Percentiles rank a stretch among this genome's conserved stretches.
These are phyloP conservation scores for Mycogone perniciosa DNA, from an alignment of 2,329 filamentous ascomycete species.

Conservation along the genomic window DNA sequence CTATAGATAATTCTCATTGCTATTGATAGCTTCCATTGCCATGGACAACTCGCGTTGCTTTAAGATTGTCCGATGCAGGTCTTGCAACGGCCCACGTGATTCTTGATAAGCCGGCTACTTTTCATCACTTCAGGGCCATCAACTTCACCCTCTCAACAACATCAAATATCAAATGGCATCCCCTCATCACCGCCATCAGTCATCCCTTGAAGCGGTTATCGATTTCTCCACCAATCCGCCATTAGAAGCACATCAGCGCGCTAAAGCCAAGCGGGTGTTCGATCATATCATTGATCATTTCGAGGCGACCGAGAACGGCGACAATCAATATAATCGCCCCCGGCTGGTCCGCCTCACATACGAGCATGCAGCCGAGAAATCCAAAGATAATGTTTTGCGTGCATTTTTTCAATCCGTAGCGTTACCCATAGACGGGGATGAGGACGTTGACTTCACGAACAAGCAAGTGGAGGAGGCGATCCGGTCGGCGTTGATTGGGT, in stretches of 20 bases:
- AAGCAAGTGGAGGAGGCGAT: not conserved
- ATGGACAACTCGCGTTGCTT: no score
- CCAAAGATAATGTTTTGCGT: not conserved
- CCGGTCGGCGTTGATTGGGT: not conserved
- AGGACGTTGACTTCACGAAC: not conserved
- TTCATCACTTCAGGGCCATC: no score
- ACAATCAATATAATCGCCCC: not conserved
- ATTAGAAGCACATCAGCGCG: not conserved
- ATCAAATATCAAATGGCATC: not conserved
- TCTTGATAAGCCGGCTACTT: no score
- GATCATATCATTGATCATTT: not conserved
- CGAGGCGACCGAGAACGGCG: not conserved
- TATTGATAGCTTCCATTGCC: no score
- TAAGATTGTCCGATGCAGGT: no score
- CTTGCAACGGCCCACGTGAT: no score
- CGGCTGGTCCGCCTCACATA: conserved; percentile 1
- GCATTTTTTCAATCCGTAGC: conserved; percentile 4
- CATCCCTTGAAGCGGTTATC: conserved; percentile 4
- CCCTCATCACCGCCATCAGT: conserved; percentile 1
- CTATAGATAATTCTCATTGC: no score
- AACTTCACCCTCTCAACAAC: no score
- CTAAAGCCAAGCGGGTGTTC: not conserved
- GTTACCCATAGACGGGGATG: not conserved
- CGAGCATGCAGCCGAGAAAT: conserved; percentile 2
- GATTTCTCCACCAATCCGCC: not conserved